Evolutionary conservation across 352 stramenopile genomes (phyloP), one percentile per base, ranked within the genome.

Genomic region (Phytophthora uliginosa): DNA sequence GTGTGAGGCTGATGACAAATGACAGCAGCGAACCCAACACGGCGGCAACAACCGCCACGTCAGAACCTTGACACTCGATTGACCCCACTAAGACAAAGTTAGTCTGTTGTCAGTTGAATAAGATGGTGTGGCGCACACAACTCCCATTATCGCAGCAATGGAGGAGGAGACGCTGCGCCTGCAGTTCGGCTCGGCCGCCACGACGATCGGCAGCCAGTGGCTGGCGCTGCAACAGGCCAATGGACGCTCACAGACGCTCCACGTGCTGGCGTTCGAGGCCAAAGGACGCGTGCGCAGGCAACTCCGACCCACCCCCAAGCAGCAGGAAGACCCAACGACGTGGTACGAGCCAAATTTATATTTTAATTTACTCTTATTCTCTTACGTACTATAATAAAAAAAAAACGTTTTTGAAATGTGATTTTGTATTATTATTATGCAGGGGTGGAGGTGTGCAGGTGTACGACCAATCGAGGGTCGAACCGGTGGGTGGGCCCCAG

Each of bases 151-250:
- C 18, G 34, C 17, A 50, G 28, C 45, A 28, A 57, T 50, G 34
- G 42, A 26, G 74, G 84, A 86, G 72, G 85, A 92, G 67, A 92
- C 81, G 58, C 65, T 95, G 66, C 78, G 86, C 1, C 69, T 95
- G 68, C 82, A 93, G 63, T 95, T 95, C 59, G 88, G 88, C 67
- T 82, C 85, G 58, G 88, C 88, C 4, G 61, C 88, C 31, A 93
- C 79, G 59, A 85, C 88, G 24, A 82, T 94, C 50, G 83, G 85
- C 64, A 89, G 82, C 48, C 86, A 93, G 67, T 88, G 83, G 79
- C 55, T 83, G 56, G 71, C 65, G 7, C 71, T 93, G 50, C 71
- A 91, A 59, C 74, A 79, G 22, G 59, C 56, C 38, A 88, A 88
- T 59, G 67, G 64, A 38, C 59, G 71, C n/a, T 67, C 79, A 28